Evolutionary conservation across 768 basidiomycete species (phyloP), one percentile per base, ranked within the genome.

Genomic region (Pisolithus tinctorius): DNA sequence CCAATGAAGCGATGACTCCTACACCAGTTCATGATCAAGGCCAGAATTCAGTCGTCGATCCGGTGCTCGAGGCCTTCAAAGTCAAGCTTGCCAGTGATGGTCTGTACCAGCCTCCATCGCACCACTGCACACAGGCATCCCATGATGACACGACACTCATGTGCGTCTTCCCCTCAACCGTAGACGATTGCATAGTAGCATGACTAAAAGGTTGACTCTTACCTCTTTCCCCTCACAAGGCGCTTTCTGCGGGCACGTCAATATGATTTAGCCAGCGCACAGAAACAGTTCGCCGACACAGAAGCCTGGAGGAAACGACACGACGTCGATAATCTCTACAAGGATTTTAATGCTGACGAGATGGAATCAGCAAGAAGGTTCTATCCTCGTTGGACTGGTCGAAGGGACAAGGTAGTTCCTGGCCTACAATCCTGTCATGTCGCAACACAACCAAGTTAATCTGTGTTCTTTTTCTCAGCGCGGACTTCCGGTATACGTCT

Each of bases 301-400:
- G 81, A 85, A 59, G 71, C 73, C 4, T 93, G 91, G 91, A 71
- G 88, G 54, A 72, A 72, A 58, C 68, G 78, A 59, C 71, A 84
- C 59, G 64, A 79, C 30, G 80, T 92, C 3, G 75, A 79, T 29
- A 71, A 73, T n/a, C 70, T 91, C 11, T 91, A 81, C 64, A 70
- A 74, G 5, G 71, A 73, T 2, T 84, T 88, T 56, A 74, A 76
- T 20, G 48, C 69, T 0, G 74, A 74, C 7, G 89, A 90, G 56
- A 74, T 89, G 49, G 79, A 84, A 62, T 60, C 62, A 9, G 64
- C 82, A 0, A 77, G 78, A 58, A 70, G 75, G 47, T 86, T 83
- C 54, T 93, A 91, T 67, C 87, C 88, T 1, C 76, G 84, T 30
- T 91, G 86, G 86, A 90, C 86, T 0, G 89, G 88, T 0, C 73